A percentile compares a stretch with the other conserved stretches of the same genome.
These are phyloP conservation scores for Paramecium tetraurelia DNA, from an alignment of 73 alveolate species.

Conservation along the genomic window DNA sequence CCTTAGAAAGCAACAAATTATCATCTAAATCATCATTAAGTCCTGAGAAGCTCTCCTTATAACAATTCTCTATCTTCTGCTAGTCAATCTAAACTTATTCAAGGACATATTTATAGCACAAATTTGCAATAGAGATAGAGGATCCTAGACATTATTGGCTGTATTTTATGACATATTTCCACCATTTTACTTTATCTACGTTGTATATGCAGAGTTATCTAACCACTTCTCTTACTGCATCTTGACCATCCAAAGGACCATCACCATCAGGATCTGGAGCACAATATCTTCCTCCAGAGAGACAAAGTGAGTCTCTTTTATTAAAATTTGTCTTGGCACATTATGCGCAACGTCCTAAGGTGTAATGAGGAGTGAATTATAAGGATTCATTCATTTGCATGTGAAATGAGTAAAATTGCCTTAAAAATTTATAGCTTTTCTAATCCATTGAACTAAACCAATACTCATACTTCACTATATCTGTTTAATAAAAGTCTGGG, in stretches of 20 bases:
- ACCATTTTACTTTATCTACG: background rate
- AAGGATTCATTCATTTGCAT: background rate
- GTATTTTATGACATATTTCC: background rate
- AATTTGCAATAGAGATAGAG: background rate
- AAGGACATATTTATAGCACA: background rate
- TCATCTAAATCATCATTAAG: background rate
- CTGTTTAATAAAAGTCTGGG: background rate
- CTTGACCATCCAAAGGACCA: slow-evolving; percentile 54
- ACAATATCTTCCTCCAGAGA: slow-evolving; percentile 62
- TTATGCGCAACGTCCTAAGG: background rate
- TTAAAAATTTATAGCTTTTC: background rate
- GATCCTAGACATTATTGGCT: background rate
- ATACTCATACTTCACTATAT: background rate
- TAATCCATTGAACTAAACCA: slow-evolving; percentile 32
- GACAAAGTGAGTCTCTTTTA: background rate
- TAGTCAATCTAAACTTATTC: background rate
- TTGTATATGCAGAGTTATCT: slow-evolving; percentile 2
- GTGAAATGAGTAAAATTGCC: background rate
- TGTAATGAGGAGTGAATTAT: slow-evolving; percentile 7
- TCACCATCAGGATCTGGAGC: slow-evolving; percentile 61
- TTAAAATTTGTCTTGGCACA: background rate
- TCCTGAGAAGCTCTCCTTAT: background rate
- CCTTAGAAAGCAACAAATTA: background rate
- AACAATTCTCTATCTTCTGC: background rate
- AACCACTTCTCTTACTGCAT: slow-evolving; percentile 28